Evolutionary conservation across 2,329 filamentous ascomycete genomes (phyloP), one percentile per base, ranked within the genome.

Genomic region (Aspergillus caelatus): DNA sequence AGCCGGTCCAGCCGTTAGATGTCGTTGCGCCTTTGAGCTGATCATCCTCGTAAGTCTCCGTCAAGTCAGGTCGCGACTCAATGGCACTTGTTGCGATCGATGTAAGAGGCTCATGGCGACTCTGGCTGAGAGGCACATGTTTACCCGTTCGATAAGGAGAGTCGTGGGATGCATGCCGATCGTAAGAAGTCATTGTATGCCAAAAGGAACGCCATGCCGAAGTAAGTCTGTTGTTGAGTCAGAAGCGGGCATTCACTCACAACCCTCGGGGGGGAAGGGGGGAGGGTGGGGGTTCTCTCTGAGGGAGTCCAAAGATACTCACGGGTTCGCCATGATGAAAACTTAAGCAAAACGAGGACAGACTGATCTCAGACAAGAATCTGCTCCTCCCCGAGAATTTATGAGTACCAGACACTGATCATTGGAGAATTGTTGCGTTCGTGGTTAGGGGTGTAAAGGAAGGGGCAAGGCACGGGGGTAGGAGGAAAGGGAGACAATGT

Each of bases 101-200:
- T 48, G 93, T 94, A 74, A 98, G 86, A 66, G 92, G 90, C 69
- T 89, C 88, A 80, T 94, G 89, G 70, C 93, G 88, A 78, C 88
- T 91, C 79, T 94, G 91, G 68, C 90, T 89, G 65, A 98, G 87
- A 66, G 94, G 93, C 65, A 97, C 91, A 80, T 97, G 94, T 76
- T 91, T 89, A 68, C 94, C 93, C 65, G 91, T 92, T 76, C 94
- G 90, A 81, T 96, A 96, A 57, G 95, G 94, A 64, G 94, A 96
- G 81, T 99, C 92, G 84, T 91, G 92, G 66, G 89, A 90, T 68
- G 95, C 96, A 83, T 99, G 88, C 66, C 95, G 96, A 82, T 89
- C 85, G 74, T 89, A 86, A 68, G 88, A 90, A 77, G 88, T 91
- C 86, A 91, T 95, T 71, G 91, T 88, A 85, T 98, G 95, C 95